Percentiles rank a stretch among this genome's conserved stretches.
Evolutionary conservation across 352 stramenopile genomes (phyloP).

Genomic region (Thalassiosira mediterranea): DNA sequence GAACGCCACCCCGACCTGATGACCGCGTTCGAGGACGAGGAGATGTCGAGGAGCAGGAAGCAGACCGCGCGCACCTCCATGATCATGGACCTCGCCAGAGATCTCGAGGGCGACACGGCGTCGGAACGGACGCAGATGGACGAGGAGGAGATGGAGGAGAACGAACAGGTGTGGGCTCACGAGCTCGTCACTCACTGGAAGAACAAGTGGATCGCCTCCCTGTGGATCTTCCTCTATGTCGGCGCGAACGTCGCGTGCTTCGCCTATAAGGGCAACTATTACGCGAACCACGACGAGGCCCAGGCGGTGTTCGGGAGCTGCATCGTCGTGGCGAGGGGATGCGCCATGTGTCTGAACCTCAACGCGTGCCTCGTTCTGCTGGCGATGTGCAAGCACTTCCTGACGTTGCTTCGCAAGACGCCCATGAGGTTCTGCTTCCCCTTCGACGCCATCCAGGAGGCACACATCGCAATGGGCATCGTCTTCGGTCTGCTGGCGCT

Average conservation of each 20-base stretch:
- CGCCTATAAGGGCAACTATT: conserved; percentile 11
- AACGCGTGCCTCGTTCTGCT: conserved; percentile 28
- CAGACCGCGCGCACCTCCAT: background rate
- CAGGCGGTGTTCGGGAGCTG: conserved; percentile 35
- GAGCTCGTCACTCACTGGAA: conserved; percentile 12
- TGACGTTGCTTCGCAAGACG: conserved; percentile 14
- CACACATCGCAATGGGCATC: conserved; percentile 39
- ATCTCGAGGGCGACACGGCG: background rate
- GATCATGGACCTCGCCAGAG: background rate
- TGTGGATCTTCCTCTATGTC: conserved; percentile 32
- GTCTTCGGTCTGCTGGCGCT: conserved; percentile 19
- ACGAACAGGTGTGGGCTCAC: conserved; percentile 13
- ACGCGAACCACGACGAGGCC: conserved; percentile 18
- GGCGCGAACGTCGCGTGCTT: conserved; percentile 20
- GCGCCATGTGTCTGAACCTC: conserved; percentile 31
- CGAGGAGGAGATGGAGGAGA: conserved; percentile 5
- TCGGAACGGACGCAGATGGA: too few relatives aligned
- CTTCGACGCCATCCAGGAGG: conserved; percentile 18
- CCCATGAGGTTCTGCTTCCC: conserved; percentile 25
- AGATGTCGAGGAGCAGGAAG: background rate
- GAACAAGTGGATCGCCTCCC: background rate
- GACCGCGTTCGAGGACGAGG: conserved; percentile 19
- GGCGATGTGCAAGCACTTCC: conserved; percentile 12
- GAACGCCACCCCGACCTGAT: conserved; percentile 32
- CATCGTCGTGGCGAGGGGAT: conserved; percentile 44